Evolutionary conservation across 2,329 filamentous ascomycete genomes (phyloP), one percentile per base, ranked within the genome.

Genomic region (Aschersonia sp.): DNA sequence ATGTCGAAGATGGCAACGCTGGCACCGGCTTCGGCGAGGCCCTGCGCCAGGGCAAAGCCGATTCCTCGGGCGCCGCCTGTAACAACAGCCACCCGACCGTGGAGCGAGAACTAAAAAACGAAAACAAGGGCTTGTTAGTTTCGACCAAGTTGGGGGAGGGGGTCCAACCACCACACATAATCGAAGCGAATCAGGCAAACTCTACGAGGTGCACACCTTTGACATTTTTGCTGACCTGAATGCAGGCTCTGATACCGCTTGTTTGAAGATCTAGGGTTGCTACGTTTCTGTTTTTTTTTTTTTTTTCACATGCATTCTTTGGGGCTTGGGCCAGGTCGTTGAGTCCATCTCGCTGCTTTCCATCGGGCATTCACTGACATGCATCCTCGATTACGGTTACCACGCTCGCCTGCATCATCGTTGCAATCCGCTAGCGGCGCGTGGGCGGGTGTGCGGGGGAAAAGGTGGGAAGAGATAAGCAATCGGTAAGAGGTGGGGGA

Each of bases 1-100:
- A 82, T 68, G 60, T 83, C 79, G 14, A 75, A 75, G 45, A 82
- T 72, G 45, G 81, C 62, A 40, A 82, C 42, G 30, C 22, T 22
- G 30, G 42, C 42, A 6, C 42, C 42, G 30, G 42, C 42, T 32
- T 43, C 42, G 2, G 72, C 68, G 58, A 80, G 80, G 40, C 73
- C 72, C 47, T 71, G 64, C 1, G 72, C 73, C 46, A 81, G 81
- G 6, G 72, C 76, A 43, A 72, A 72, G 40, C 79, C 79, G 55
- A 81, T 82, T 0, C 79, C 79, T 9, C 73, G 72, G 5, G 73
- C 77, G 9, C 70, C 78, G 42, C 78, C 75, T 54, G 62, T 68
- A 44, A 68, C 60, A 46, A 68, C 61, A 49, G 61, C 65, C 33
- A 65, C 60, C 31, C 70, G 68, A 14, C 69, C 70, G 50, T 68